Evolutionary conservation across 176 grass and related monocot species (phyloP).

Genomic region (Juncus effusus): DNA sequence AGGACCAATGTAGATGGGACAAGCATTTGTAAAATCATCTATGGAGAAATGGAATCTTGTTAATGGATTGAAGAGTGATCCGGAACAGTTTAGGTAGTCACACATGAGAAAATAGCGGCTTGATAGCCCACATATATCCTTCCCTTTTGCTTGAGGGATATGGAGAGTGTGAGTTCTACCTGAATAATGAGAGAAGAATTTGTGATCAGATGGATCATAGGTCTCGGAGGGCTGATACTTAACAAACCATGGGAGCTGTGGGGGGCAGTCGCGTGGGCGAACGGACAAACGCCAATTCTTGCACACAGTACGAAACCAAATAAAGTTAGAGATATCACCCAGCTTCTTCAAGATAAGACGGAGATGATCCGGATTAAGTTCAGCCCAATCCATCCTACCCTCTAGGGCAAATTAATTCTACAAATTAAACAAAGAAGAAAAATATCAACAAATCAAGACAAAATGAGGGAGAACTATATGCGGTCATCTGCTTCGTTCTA

Average conservation of each 20-base stretch:
- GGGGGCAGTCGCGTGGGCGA: background rate
- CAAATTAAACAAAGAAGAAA: no score
- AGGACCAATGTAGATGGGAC: background rate
- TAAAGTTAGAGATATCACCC: background rate
- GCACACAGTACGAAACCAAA: conserved; percentile 7
- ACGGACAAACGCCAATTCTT: background rate
- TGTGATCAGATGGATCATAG: background rate
- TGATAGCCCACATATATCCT: background rate
- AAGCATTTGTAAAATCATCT: no score
- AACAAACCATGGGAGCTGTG: background rate
- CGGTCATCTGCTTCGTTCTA: no score
- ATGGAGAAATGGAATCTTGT: no score
- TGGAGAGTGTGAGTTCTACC: background rate
- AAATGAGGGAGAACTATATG: no score
- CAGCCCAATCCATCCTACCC: no score
- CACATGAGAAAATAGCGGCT: background rate
- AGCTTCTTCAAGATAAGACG: background rate
- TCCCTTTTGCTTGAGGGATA: background rate
- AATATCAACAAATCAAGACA: no score
- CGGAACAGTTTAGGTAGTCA: background rate
- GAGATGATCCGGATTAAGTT: background rate
- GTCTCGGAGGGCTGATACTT: background rate
- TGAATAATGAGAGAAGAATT: background rate
- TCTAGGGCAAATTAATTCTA: no score
- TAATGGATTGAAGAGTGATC: background rate